Evolutionary conservation across 2,329 filamentous ascomycete species (phyloP).

Genomic region (Pseudogymnoascus sp.): DNA sequence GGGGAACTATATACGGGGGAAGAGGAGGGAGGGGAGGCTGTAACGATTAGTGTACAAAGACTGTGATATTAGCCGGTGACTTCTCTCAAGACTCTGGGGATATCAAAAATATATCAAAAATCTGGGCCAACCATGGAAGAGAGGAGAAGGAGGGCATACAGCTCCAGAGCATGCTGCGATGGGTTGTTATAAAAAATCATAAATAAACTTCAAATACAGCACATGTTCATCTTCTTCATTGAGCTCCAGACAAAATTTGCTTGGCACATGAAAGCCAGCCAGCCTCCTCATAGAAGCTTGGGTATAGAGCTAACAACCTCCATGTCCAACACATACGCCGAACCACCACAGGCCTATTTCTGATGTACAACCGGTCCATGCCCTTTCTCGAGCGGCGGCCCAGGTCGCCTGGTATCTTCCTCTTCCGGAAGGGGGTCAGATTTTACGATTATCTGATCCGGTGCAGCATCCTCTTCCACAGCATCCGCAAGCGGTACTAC

Average conservation of each 20-base stretch:
- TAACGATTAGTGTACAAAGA: slow-evolving; percentile 18
- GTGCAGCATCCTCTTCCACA: neutral
- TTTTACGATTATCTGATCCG: neutral
- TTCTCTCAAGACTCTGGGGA: slow-evolving; percentile 10
- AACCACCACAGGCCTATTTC: neutral
- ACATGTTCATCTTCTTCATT: neutral
- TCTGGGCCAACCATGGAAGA: neutral
- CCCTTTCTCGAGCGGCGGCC: slow-evolving; percentile 22
- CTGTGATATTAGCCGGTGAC: slow-evolving; percentile 11
- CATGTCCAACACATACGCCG: neutral
- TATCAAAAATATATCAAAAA: neutral
- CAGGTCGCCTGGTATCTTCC: slow-evolving; percentile 17
- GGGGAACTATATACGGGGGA: neutral
- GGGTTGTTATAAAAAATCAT: neutral
- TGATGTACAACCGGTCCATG: slow-evolving; percentile 24
- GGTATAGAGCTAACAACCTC: neutral
- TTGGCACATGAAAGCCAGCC: neutral
- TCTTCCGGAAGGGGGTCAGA: neutral
- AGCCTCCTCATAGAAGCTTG: neutral
- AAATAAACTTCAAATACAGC: neutral
- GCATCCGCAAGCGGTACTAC: slow-evolving; percentile 64
- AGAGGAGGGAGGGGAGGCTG: slow-evolving; percentile 18
- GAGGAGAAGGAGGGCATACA: neutral
- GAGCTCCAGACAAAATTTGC: neutral
- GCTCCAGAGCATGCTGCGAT: neutral